Evolutionary conservation across 306 rosid genomes (phyloP), one percentile per base, ranked within the genome.

Genomic region (Vigna hirtella): DNA sequence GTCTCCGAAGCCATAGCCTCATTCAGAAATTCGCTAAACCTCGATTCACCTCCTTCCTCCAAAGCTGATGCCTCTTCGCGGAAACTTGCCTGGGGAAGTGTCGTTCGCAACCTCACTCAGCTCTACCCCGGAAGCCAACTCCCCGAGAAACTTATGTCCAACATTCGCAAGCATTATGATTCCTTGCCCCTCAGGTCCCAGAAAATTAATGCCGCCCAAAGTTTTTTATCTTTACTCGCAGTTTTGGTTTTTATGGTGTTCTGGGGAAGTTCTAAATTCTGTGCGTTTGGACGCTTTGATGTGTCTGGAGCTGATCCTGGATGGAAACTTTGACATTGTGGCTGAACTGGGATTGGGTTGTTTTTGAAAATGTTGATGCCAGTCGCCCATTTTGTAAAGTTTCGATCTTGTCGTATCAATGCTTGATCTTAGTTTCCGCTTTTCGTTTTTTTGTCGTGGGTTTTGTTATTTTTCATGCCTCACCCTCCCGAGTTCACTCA

Each of bases 61-160:
- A 69, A 49, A 28, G 36, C 13, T 1, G 59, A 69, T n/a, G 59
- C 64, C 10, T 65, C 66, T 22, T 52, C 81, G 4, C 20, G 87
- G 30, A 93, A 93, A 79, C 87, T 88, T 26, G 91, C 88, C 20
- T 90, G 97, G 98, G 93, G 94, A 0, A 83, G 86, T 36, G 94
- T 93, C 16, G 93, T 93, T 1, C 82, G 96, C 26, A 91, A 91
- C 28, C 97, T 91, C 34, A 91, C 96, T 9, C 97, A 86, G 83
- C 91, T 93, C 7, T 93, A 93, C 74, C 98, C 97, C 1, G 97
- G 93, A 1, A 93, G 96, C 70, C 97, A 93, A 86, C 82, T 93
- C 0, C 97, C 98, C 16, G 99, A 95, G 85, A 95, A 88, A 79
- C 97, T 95, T 57, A 89, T 95, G 77, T 87, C 96, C 53, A 89